Conservation (phyloP, 2,329 filamentous ascomycete genomes). For the Sporothrix brunneoviolacea region DNA sequence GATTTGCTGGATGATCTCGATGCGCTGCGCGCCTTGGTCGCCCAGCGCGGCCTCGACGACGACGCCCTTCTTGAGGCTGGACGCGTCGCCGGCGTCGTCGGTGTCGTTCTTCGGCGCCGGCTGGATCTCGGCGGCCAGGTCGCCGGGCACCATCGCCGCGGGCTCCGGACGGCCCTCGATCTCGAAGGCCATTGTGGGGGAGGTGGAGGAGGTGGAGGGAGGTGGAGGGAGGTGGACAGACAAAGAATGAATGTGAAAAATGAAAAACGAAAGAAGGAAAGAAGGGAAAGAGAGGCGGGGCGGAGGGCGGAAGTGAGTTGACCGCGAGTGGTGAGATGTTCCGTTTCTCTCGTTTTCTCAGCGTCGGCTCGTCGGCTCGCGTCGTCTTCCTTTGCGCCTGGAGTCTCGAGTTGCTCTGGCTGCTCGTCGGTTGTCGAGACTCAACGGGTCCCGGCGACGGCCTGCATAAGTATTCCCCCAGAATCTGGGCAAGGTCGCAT, state of each 20-base stretch:
- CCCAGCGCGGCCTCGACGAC: conserved; percentile 6
- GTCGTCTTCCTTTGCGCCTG: no score
- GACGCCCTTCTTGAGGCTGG: conserved; percentile 10
- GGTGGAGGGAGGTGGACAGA: no score
- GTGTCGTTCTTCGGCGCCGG: not conserved
- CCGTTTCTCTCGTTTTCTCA: no score
- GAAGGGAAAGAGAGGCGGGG: not conserved
- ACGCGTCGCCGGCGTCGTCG: not conserved
- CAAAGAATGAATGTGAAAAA: not conserved
- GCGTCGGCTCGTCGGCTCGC: no score
- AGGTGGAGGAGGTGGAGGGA: not conserved
- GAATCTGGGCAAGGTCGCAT: not conserved
- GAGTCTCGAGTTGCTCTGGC: no score
- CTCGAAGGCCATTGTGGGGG: not conserved
- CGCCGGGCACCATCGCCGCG: not conserved
- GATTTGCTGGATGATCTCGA: conserved; percentile 13
- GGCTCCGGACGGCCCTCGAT: conserved; percentile 1
- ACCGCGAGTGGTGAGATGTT: no score
- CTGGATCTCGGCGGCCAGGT: conserved; percentile 3
- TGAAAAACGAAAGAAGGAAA: not conserved
- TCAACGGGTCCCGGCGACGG: no score
- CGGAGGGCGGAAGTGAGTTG: no score
- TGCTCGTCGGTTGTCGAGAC: no score
- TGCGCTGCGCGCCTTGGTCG: conserved; percentile 10
- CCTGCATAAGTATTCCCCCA: not conserved